A percentile compares a stretch with the other conserved stretches of the same genome.
These are phyloP conservation scores for Macrocystidia cucumis DNA, from an alignment of 1,284 basidiomycete species.

Conservation along the genomic window DNA sequence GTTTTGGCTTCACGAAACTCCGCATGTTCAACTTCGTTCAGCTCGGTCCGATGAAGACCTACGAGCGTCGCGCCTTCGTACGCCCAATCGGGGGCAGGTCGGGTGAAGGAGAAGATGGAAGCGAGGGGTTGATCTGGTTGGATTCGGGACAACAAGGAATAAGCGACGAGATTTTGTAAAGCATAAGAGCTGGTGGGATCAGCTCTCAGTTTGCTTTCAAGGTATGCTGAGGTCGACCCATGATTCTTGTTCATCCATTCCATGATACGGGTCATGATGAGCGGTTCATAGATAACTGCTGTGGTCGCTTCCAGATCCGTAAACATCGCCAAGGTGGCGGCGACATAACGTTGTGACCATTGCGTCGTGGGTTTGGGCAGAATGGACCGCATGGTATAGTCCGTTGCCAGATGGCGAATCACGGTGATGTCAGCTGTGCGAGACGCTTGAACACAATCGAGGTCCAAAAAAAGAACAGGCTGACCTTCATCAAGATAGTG, in stretches of 20 bases:
- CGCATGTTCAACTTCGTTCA: conserved; percentile 17
- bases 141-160: conserved; percentile 28
- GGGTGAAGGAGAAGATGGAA: conserved; percentile 26
- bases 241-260: conserved; percentile 26
- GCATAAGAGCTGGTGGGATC: conserved; percentile 25
- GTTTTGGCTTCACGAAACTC: conserved; percentile 17
- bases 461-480: no score
- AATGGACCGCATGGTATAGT: conserved; percentile 28
- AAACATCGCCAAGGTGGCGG: conserved; percentile 31
- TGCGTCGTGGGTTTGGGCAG: conserved; percentile 23
- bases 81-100: conserved; percentile 23
- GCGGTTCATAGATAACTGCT: conserved; percentile 28
- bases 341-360: conserved; percentile 29
- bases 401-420: conserved; percentile 26
- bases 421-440: no score
- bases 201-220: conserved; percentile 22
- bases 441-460: no score
- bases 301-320: conserved; percentile 25
- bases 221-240: conserved; percentile 23
- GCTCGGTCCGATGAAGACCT: conserved; percentile 17
- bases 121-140: conserved; percentile 17
- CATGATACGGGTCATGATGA: conserved; percentile 27
- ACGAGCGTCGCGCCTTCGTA: conserved; percentile 25
- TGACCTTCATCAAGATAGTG: no score
- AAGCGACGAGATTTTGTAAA: conserved; percentile 32